These are phyloP conservation scores for Neofusicoccum kwambonambiense DNA, from an alignment of 2,329 filamentous ascomycete genomes.

Conservation along the genomic window DNA sequence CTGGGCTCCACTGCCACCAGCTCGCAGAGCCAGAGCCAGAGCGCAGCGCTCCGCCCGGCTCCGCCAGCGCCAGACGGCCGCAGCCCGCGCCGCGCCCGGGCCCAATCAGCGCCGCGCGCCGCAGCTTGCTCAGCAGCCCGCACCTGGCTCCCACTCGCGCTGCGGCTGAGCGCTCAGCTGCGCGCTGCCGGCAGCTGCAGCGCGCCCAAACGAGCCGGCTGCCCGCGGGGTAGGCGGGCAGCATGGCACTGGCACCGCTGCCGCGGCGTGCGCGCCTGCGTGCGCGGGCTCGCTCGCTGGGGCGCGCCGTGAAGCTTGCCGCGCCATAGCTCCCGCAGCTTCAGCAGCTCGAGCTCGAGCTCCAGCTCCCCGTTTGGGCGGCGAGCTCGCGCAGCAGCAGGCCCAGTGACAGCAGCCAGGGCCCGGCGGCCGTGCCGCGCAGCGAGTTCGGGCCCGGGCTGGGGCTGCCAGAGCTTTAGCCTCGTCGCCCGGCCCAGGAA, in stretches of 20 bases:
- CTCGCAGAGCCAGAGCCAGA: no score
- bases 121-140: not conserved
- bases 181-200: not conserved
- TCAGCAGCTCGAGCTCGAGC: not conserved
- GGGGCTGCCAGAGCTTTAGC: conserved; percentile 4
- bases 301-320: not conserved
- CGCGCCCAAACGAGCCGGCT: not conserved
- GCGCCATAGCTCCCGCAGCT: conserved; percentile 17
- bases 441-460: not conserved
- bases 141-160: not conserved
- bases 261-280: not conserved
- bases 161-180: not conserved
- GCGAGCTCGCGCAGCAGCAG: not conserved
- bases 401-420: not conserved
- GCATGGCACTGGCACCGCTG: not conserved
- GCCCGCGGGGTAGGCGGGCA: not conserved
- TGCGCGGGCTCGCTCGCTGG: no score
- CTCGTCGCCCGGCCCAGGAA: not conserved
- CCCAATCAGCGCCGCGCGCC: not conserved
- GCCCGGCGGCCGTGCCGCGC: not conserved
- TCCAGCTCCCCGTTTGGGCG: not conserved
- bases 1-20: no score
- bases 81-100: not conserved
- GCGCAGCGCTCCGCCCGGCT: not conserved
- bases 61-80: not conserved